Percentiles rank a stretch among this genome's conserved stretches.
Conservation (phyloP, 352 stramenopile species). For the Pythium vanterpoolii region DNA sequence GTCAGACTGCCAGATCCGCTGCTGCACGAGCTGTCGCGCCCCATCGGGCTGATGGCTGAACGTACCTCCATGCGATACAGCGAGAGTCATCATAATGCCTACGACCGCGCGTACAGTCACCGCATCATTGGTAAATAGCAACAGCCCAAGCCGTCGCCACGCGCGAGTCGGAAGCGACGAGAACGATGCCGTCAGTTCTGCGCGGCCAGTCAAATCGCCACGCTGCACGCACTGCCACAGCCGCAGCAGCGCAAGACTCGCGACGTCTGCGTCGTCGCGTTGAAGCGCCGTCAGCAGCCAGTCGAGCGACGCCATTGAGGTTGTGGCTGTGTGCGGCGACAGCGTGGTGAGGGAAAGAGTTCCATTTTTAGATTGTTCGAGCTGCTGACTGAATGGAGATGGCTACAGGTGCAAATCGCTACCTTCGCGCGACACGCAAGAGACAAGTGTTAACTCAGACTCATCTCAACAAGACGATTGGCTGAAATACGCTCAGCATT, state of each 20-base stretch:
- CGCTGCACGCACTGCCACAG: conserved; percentile 8
- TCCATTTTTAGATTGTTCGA: no score
- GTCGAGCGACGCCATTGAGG: background rate
- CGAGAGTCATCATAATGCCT: conserved; percentile 1
- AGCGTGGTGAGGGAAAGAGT: no score
- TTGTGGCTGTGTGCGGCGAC: background rate
- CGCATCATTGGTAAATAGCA: conserved; percentile 19
- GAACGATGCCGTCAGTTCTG: background rate
- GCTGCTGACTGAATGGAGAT: no score
- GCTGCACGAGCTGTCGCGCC: background rate
- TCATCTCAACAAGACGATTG: no score
- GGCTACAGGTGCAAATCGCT: no score
- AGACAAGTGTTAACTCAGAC: no score
- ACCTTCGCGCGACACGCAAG: conserved; percentile 9
- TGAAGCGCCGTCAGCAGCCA: conserved; percentile 4
- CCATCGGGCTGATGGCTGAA: background rate
- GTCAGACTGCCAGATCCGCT: conserved; percentile 20
- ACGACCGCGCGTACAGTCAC: conserved; percentile 10
- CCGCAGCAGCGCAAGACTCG: conserved; percentile 14
- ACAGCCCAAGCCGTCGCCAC: conserved; percentile 23
- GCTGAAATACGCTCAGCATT: no score
- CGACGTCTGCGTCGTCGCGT: conserved; percentile 11
- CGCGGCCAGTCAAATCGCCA: background rate
- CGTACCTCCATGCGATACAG: background rate
- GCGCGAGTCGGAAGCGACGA: background rate